Base-by-base conservation (phyloP, 1,284 basidiomycete species). In the Ganoderma boninense region DNA sequence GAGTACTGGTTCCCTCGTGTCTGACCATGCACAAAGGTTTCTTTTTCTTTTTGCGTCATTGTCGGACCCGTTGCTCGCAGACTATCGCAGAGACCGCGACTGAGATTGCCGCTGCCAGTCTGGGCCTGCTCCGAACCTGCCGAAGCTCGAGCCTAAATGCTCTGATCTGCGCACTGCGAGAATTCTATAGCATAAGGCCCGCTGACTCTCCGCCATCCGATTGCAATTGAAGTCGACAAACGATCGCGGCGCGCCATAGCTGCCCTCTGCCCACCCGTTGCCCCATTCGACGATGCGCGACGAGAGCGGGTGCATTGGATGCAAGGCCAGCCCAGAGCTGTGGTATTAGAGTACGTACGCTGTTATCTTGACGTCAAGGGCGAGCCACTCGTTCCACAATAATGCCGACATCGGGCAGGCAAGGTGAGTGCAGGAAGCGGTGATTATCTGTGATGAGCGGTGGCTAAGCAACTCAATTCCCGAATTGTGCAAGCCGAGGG, bases 311-410 rank as follows among this genome's bases (percentile, higher is more conserved):
- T 3, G 8, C 40, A 29, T 62, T 62, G 40, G 16, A 18, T 62
- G 38, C 42, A 42, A 62, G 23, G 10, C 44, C 32, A 52, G 18
- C 18, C 29, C 8, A 18, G n/a, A 20, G 42, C 29, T 16, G 18
- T 32, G 16, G 54, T 35, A 32, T 32, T 32, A 20, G 23, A 35
- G 44, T 54, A 64, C 62, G n/a, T 42, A 32, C 43, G 6, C 38
- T 38, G 56, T 57, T 62, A 65, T 65, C 57, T 69, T 69, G 68
- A 69, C 68, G 68, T 69, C 68, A 69, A 66, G 54, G n/a, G 16
- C 52, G 14, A 4, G 44, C 44, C n/a, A 57, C 56, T 29, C 23
- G 42, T 60, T 35, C 40, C 43, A 18, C 56, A 49, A 59, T 59
- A 8, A 49, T 49, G 57, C 65, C 56, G 65, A 66, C 65, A 66